Base-by-base conservation (phyloP, 2,329 filamentous ascomycete species). In the Raffaelea albimanens region DNA sequence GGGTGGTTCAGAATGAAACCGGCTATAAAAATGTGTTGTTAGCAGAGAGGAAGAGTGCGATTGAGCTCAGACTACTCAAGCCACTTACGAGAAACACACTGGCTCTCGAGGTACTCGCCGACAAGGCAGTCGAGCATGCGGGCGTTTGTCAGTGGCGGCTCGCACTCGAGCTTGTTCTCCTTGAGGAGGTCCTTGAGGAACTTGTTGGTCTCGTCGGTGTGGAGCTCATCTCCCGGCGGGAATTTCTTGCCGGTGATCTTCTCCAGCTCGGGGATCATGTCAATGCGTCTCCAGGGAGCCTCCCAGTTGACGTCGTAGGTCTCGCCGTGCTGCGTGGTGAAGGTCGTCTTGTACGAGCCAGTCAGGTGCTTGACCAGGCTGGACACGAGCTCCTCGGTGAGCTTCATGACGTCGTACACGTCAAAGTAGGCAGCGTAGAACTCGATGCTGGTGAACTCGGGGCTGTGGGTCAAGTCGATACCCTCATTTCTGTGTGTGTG, bases 341-440 rank as follows among this genome's bases (percentile, higher is more conserved):
- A 97, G 51, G 77, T 83, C 47, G 91, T 96, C 66, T 81, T 76
- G 67, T 93, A 91, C 45, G 83, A 77, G 51, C 91, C 93, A 16
- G 87, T 93, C 47, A 97, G 70, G 55, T 88, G 76, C 78, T 95
- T 90, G 62, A 96, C 91, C 5, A 97, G 76, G 38, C 83, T 80
- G 29, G 87, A 90, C 42, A 98, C 85, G 25, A 98, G 83, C 62
- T 96, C 90, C 67, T 98, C 93, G 2, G 93, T 97, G 60, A 88
- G 77, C 51, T 85, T 72, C 84, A 95, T 88, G 50, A 96, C 73
- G 62, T 97, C 93, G 66, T 94, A 86, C 57, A 95, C 80, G 66
- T 95, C 89, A 48, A 85, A 85, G 56, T 89, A 97, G 3, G 93
- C 91, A 78, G 86, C 83, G 69, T 98, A 98, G 70, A 97, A 97